phyloP scores from a whole-genome alignment of 1,284 basidiomycete species.

The Malassezia nana region DNA sequence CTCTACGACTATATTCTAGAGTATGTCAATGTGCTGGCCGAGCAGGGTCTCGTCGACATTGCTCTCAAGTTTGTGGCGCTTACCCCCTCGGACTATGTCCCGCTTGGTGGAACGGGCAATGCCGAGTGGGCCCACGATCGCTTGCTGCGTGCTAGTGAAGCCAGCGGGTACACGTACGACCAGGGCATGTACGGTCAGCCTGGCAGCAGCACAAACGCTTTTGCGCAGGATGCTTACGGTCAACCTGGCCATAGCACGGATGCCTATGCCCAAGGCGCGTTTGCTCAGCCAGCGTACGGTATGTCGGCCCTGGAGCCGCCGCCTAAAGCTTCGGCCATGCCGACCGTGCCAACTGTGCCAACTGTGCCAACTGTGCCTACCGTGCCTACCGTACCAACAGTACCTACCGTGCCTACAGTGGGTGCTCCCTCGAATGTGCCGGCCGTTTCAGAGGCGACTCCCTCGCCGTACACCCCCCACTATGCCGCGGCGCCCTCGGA shows the following conservation, averaged over 20 bases:
- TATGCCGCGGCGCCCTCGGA: conserved; percentile 22
- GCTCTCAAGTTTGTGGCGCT: conserved; percentile 71
- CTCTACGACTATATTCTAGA: conserved; percentile 91
- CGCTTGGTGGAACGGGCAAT: conserved; percentile 13
- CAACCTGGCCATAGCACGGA: neutral
- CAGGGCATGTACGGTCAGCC: conserved; percentile 15
- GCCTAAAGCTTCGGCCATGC: conserved; percentile 16
- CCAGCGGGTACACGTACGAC: neutral
- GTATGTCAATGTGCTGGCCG: conserved; percentile 82
- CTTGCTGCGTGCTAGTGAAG: conserved; percentile 14
- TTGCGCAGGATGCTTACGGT: conserved; percentile 19
- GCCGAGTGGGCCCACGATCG: conserved; percentile 20
- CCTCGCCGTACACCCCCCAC: conserved; percentile 7
- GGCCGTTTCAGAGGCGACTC: conserved; percentile 7
- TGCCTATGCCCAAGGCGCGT: conserved; percentile 6
- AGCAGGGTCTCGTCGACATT: conserved; percentile 75
- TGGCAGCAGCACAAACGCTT: conserved; percentile 13
- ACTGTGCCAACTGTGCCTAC: conserved; percentile 20
- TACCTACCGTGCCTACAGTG: conserved; percentile 20
- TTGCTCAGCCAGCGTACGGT: conserved; percentile 6
- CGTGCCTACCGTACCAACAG: conserved; percentile 18
- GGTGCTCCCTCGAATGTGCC: conserved; percentile 17
- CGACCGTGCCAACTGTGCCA: conserved; percentile 19
- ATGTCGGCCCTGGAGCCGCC: conserved; percentile 7
- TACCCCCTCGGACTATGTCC: conserved; percentile 67